Evolutionary conservation across 1,284 basidiomycete species (phyloP), one percentile per base, ranked within the genome.

Genomic region (Pascua guehoae): DNA sequence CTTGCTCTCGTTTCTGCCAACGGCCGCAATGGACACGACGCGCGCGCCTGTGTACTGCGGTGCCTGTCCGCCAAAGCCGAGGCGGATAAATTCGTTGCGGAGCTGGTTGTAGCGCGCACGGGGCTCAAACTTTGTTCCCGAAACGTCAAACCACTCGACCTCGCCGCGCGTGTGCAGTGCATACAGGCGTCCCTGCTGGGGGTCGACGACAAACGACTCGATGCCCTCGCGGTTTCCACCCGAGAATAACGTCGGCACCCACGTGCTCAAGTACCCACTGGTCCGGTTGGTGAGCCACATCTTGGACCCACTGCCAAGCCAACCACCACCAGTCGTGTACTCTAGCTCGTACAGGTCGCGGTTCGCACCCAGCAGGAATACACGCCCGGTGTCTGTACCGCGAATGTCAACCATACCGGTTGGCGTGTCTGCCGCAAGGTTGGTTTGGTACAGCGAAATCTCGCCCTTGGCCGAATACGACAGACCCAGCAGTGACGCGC

Each of bases 271-370:
- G 48, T 61, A 58, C 14, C 68, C 67, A 46, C 66, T 66, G 24
- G 69, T 67, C 18, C 66, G 60, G 49, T 72, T 75, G 37, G 64
- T 60, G 47, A 75, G 14, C 47, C 56, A 60, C 32, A 70, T 58
- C 57, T 91, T 91, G 55, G 66, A 66, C 24, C 68, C 65, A 38
- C 67, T 61, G 45, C 66, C 65, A 78, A 97, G 95, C 93, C 93
- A 97, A 1, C 89, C 89, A 70, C 94, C 89, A 63, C 84, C 87
- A 61, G 89, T 86, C 69, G 92, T 89, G 75, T 98, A 98, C 69
- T 90, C 87, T 49, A 98, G 79, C 77, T 98, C 96, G 74, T 96
- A 97, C 44, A 98, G 77, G 70, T 88, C 87, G 17, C 91, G 91
- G 74, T 97, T 92, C 15, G 83, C 82, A 12, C 93, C 93, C 54